A percentile compares a stretch with the other conserved stretches of the same genome.
These are phyloP conservation scores for Erythrophleum fordii DNA, from an alignment of 306 rosid genomes.

Conservation along the genomic window DNA sequence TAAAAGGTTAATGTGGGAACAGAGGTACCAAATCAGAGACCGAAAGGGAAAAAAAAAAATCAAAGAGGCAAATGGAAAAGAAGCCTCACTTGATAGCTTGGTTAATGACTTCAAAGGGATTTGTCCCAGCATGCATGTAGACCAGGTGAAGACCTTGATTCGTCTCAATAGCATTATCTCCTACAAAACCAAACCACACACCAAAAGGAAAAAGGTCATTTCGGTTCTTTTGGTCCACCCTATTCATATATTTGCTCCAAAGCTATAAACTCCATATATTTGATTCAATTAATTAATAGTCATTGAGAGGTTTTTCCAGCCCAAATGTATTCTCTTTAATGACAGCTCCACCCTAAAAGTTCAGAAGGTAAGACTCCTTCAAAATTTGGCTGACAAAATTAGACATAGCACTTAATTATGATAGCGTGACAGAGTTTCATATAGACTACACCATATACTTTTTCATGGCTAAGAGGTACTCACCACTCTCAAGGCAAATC, in stretches of 20 bases:
- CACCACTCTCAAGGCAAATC: constrained; percentile 94
- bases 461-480: constrained; percentile 48
- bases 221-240: constrained; percentile 53
- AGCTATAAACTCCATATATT: constrained; percentile 63
- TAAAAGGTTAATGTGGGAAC: background rate
- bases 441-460: constrained; percentile 43
- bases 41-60: background rate
- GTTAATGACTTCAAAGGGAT: constrained; percentile 90
- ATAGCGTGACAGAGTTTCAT: constrained; percentile 36
- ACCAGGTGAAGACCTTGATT: constrained; percentile 83
- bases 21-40: background rate
- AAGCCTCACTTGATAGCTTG: constrained; percentile 83
- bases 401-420: constrained; percentile 50
- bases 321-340: constrained; percentile 47
- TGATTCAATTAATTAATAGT: constrained; percentile 56
- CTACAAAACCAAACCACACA: constrained; percentile 87
- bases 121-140: constrained; percentile 93
- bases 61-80: background rate
- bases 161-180: constrained; percentile 80
- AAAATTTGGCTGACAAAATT: constrained; percentile 47
- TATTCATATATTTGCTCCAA: constrained; percentile 50
- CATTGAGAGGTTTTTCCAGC: constrained; percentile 53
- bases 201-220: constrained; percentile 61
- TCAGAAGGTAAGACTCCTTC: constrained; percentile 46
- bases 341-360: constrained; percentile 58